These are phyloP conservation scores for Primulina eburnea DNA, from an alignment of 257 asterid species.

Conservation along the genomic window DNA sequence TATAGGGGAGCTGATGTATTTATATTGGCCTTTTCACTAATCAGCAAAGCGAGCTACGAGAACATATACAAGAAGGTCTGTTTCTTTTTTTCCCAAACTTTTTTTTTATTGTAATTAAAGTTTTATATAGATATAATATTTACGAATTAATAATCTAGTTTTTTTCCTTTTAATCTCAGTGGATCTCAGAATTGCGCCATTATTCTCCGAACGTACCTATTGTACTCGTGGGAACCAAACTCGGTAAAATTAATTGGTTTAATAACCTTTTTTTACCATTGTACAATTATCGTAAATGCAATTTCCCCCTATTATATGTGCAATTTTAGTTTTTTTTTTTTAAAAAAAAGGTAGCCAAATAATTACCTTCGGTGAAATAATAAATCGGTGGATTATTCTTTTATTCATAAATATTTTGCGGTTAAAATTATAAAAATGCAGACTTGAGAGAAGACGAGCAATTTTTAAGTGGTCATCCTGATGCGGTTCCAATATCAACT, in stretches of 20 bases:
- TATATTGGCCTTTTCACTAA: slow-evolving; percentile 68
- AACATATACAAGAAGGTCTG: slow-evolving; percentile 71
- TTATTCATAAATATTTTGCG: too few relatives aligned
- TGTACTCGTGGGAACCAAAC: slow-evolving; percentile 81
- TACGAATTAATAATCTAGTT: not conserved
- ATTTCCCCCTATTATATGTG: too few relatives aligned
- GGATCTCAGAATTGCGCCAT: slow-evolving; percentile 74
- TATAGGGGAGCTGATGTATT: slow-evolving; percentile 91
- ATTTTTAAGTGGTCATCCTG: slow-evolving; percentile 68
- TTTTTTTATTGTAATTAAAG: not conserved
- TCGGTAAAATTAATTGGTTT: slow-evolving; percentile 38
- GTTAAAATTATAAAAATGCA: slow-evolving; percentile 9
- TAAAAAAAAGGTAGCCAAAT: too few relatives aligned
- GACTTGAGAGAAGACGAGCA: slow-evolving; percentile 85
- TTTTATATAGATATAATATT: too few relatives aligned
- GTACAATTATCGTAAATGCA: too few relatives aligned
- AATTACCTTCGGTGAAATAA: too few relatives aligned
- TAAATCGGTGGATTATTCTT: too few relatives aligned
- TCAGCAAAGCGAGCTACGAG: slow-evolving; percentile 87
- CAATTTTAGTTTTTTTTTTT: too few relatives aligned
- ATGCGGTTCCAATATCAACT: slow-evolving; percentile 57
- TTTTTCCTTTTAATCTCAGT: slow-evolving; percentile 37
- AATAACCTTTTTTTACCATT: too few relatives aligned
- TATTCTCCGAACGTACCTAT: slow-evolving; percentile 77
- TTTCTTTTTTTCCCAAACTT: not conserved